phyloP scores from a whole-genome alignment of 139 green algal species.

The Bryopsis sp. region DNA sequence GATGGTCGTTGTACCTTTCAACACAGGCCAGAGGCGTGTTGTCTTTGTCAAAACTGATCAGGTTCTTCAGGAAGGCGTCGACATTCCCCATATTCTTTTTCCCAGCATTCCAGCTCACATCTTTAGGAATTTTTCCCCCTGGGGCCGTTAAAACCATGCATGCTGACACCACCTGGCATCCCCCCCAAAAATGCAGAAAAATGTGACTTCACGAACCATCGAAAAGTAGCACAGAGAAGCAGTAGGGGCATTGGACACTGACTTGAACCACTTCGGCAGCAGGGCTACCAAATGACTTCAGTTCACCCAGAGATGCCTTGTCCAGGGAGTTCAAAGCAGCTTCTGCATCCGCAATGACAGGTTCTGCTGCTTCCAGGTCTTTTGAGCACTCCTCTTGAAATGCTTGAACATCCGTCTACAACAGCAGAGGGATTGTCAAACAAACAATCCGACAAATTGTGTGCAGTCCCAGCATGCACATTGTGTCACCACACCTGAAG shows the following conservation, averaged over 20 bases:
- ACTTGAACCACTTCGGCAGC: conserved; percentile 72
- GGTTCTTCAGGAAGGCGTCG: conserved; percentile 74
- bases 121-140: conserved; percentile 76
- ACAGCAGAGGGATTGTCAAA: not conserved
- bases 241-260: not conserved
- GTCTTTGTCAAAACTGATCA: conserved; percentile 88
- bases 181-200: not conserved
- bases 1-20: too few relatives aligned
- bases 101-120: conserved; percentile 69
- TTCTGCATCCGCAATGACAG: conserved; percentile 75
- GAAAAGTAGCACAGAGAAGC: conserved; percentile 6
- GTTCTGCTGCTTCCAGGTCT: conserved; percentile 67
- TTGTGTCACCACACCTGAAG: conserved; percentile 23
- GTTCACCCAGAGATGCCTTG: conserved; percentile 75
- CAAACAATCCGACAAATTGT: conserved; percentile 1
- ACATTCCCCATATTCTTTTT: conserved; percentile 91
- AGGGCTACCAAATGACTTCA: conserved; percentile 85
- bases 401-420: conserved; percentile 49
- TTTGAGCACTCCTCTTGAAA: conserved; percentile 76
- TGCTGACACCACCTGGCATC: conserved; percentile 48
- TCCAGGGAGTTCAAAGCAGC: conserved; percentile 82
- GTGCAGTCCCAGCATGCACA: not conserved
- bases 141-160: conserved; percentile 77
- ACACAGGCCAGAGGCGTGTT: conserved; percentile 63
- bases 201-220: not conserved